Base-by-base conservation (phyloP, 2,329 filamentous ascomycete species). In the Aureobasidium sp. region DNA sequence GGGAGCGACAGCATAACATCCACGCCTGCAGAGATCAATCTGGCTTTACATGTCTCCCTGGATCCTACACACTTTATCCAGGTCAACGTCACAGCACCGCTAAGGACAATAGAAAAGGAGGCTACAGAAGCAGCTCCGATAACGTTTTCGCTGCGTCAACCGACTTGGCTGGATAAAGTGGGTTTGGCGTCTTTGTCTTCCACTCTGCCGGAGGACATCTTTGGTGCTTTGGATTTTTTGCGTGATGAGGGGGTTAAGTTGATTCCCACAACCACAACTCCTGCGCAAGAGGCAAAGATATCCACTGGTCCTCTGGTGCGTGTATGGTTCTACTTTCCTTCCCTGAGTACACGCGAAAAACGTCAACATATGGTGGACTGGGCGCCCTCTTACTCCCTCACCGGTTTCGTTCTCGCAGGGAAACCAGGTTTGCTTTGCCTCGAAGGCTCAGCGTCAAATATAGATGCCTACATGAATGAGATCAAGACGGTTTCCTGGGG, bases 271-370 rank as follows among this genome's bases (percentile, higher is more conserved):
- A 20, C 58, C 7, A 3, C 37, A 41, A 17, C 31, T 3, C 20
- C 51, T 55, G 22, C 58, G 27, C 5, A 61, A 25, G 2, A 45
- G 37, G n/a, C 12, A 11, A 58, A 64, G 1, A 52, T 44, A 12
- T 36, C 45, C 2, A 5, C 41, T n/a, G 67, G 62, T 0, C 69
- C 76, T 0, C 67, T 81, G 0, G 77, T 82, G 3, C 74, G 84
- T 9, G 83, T 82, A 0, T 86, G 83, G 83, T 86, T 86, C 68
- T 86, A 86, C 70, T 85, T 86, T 64, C 83, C 83, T 0, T 85
- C 82, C 1, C 80, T 86, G 60, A 82, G 79, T 44, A 86, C 83
- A 0, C 79, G 84, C 3, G 77, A 78, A 49, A 86, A 86, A 67
- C 76, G 84, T 51, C 78, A 82, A 65, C 83, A 86, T 65, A 72